phyloP scores from a whole-genome alignment of 2,329 filamentous ascomycete species.

The Lojkania enalia region DNA sequence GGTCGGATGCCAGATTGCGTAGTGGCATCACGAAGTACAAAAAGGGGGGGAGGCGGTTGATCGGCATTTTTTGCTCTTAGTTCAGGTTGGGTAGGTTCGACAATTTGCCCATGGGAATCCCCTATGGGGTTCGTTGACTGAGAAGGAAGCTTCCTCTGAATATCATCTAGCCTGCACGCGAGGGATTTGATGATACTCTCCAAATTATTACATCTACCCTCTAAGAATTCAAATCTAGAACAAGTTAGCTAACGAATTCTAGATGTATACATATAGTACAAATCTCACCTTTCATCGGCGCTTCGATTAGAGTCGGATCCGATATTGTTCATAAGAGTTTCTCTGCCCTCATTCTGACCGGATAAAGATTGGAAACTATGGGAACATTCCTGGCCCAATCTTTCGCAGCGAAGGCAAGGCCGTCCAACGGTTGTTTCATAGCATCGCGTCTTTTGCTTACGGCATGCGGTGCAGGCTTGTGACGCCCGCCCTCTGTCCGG shows the following conservation, averaged over 20 bases:
- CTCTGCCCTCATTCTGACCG: not conserved
- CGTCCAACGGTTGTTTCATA: slow-evolving; percentile 40
- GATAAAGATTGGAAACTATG: slow-evolving; percentile 16
- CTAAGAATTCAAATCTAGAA: slow-evolving; percentile 14
- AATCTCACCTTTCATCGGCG: slow-evolving; percentile 13
- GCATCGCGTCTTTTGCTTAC: slow-evolving; percentile 49
- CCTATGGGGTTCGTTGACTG: not conserved
- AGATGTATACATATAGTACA: not conserved
- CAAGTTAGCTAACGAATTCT: not conserved
- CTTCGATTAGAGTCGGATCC: not conserved
- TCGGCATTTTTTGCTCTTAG: slow-evolving; percentile 6
- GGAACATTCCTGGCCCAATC: slow-evolving; percentile 42
- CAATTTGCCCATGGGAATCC: not conserved
- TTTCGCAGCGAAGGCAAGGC: slow-evolving; percentile 45
- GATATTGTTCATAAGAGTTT: slow-evolving; percentile 7
- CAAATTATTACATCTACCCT: slow-evolving; percentile 11
- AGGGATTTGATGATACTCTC: no score
- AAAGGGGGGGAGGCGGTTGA: slow-evolving; percentile 18
- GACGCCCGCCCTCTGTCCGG: slow-evolving; percentile 30
- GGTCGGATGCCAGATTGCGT: slow-evolving; percentile 17
- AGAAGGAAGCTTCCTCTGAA: slow-evolving; percentile 12
- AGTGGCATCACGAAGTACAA: slow-evolving; percentile 23
- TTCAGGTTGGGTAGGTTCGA: slow-evolving; percentile 1
- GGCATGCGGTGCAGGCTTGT: slow-evolving; percentile 44
- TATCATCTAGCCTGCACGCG: slow-evolving; percentile 16